Evolutionary conservation across 148 eudicot genomes (phyloP), one percentile per base, ranked within the genome.

Genomic region (Vaccinium vitisidaea): DNA sequence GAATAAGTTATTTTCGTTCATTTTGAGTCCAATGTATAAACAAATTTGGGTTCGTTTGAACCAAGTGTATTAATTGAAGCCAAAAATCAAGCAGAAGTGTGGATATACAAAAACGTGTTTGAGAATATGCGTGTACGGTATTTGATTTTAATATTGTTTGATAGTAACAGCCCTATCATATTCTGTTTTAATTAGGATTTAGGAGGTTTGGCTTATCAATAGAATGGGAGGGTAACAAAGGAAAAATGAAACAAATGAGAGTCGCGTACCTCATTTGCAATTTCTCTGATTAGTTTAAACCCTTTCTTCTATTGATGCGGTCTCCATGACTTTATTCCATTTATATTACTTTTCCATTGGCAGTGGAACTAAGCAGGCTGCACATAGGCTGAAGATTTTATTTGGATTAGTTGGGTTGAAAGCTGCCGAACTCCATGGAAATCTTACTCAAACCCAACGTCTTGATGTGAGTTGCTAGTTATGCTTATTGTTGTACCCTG

Each of bases 401-500:
- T 96, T 96, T 92, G 99, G 97, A 23, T 89, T 97, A 90, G 91
- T 87, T 80, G 99, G 98, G 81, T 88, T 93, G 21, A 97, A 93
- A 87, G 99, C 98, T 80, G 93, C 96, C 75, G 98, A 97, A 86
- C 92, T 95, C 86, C 99, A 97, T 88, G 93, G 93, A 77, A 89
- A 95, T 88, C 98, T 93, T 79, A 97, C 98, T 48, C 99, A 97
- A 88, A 91, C 91, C 18, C 98, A 95, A 71, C 98, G 99, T 80
- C 93, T 95, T 83, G 98, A 92, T 84, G 92, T 91, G 77, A 86
- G 90, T 88, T 79, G 43, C 77, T 39, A 21, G 56, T 46, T 77
- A 23, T 82, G 75, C 76, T 53, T 25, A 32, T 82, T 82, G 14
- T 5, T 43, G 6, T 49, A 4, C 52, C 59, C 9, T 21, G 54